A percentile compares a stretch with the other conserved stretches of the same genome.
phyloP scores from a whole-genome alignment of 1,284 basidiomycete species.

The Volvariella surrecta region DNA sequence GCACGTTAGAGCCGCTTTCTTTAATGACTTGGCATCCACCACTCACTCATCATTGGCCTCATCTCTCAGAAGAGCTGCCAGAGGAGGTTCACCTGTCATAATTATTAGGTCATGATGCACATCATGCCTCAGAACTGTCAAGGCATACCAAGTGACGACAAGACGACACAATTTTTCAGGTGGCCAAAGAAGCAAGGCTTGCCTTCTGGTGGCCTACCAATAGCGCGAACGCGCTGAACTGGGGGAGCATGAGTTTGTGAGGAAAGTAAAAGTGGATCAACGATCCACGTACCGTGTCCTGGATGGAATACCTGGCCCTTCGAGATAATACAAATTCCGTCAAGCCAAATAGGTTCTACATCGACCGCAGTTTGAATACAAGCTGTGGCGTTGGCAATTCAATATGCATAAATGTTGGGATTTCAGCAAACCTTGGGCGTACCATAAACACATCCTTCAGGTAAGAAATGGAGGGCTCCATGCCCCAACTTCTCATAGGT shows the following conservation, averaged over 20 bases:
- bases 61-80: slow-evolving; percentile 61
- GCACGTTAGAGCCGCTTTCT: too few species aligned
- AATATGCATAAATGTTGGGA: background rate
- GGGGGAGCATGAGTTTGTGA: slow-evolving; percentile 4
- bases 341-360: slow-evolving; percentile 24
- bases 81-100: slow-evolving; percentile 43
- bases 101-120: background rate
- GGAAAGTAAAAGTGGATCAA: background rate
- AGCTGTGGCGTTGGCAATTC: slow-evolving; percentile 14
- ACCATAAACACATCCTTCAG: slow-evolving; percentile 46
- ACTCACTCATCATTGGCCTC: slow-evolving; percentile 69
- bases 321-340: slow-evolving; percentile 29
- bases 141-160: slow-evolving; percentile 53
- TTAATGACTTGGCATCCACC: too few species aligned
- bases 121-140: background rate
- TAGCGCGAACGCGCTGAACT: slow-evolving; percentile 63
- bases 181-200: slow-evolving; percentile 50
- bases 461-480: slow-evolving; percentile 36
- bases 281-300: slow-evolving; percentile 47
- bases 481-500: slow-evolving; percentile 28
- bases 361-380: slow-evolving; percentile 27
- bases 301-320: slow-evolving; percentile 19
- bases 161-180: slow-evolving; percentile 65
- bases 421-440: slow-evolving; percentile 2
- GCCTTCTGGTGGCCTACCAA: slow-evolving; percentile 57